A percentile compares a stretch with the other conserved stretches of the same genome.
These are phyloP conservation scores for Phaffomyces thermotolerans DNA, from an alignment of 805 yeast genomes.

Conservation along the genomic window DNA sequence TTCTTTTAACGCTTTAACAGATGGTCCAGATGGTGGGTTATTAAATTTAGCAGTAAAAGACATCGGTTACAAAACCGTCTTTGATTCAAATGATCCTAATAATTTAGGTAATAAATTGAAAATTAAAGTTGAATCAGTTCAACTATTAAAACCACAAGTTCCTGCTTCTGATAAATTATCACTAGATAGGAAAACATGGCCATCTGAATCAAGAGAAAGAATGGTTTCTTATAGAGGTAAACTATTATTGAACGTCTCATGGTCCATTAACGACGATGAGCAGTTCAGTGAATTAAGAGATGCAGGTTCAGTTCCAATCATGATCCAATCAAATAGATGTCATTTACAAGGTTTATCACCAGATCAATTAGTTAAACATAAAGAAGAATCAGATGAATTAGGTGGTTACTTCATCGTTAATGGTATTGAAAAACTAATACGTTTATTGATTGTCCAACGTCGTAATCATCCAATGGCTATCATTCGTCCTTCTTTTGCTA, in stretches of 20 bases:
- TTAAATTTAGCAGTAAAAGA: constrained; percentile 81
- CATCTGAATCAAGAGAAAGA: constrained; percentile 88
- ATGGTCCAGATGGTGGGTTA: constrained; percentile 79
- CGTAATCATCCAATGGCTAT: constrained; percentile 98
- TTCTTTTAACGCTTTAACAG: constrained; percentile 91
- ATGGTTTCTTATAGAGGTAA: constrained; percentile 75
- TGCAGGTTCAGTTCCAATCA: constrained; percentile 85
- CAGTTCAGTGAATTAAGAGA: constrained; percentile 78
- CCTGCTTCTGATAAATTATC: constrained; percentile 66
- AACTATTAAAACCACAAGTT: constrained; percentile 77
- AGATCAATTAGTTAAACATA: constrained; percentile 61
- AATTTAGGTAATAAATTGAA: constrained; percentile 79
- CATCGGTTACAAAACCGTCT: constrained; percentile 78
- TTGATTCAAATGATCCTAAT: constrained; percentile 65
- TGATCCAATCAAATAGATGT: constrained; percentile 88
- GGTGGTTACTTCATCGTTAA: constrained; percentile 94
- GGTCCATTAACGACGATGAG: constrained; percentile 86
- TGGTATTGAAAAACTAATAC: constrained; percentile 92
- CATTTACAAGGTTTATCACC: constrained; percentile 84
- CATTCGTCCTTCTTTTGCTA: constrained; percentile 87
- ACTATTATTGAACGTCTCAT: constrained; percentile 68
- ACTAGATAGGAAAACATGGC: constrained; percentile 69
- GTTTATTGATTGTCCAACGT: constrained; percentile 97
- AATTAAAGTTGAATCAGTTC: constrained; percentile 84
- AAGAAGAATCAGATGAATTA: constrained; percentile 91